A percentile compares a stretch with the other conserved stretches of the same genome.
Conservation (phyloP, 192 early-diverging fungal species). For the Entomortierella lignicola region DNA sequence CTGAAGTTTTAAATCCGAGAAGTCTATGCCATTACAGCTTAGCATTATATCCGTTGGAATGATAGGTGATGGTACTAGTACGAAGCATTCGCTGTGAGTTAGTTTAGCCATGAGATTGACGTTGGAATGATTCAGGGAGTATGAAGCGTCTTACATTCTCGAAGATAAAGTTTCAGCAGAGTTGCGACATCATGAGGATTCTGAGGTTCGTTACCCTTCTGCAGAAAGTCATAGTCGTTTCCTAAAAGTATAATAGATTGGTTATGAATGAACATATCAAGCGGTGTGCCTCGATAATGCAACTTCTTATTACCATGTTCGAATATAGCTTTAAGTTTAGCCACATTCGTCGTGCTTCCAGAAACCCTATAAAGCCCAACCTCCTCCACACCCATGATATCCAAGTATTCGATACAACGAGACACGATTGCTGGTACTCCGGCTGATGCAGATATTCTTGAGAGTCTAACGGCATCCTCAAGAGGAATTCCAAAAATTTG, state of each 20-base stretch:
- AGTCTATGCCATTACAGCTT: constrained; percentile 48
- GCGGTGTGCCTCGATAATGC: background rate
- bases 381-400: constrained; percentile 61
- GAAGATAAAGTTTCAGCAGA: constrained; percentile 65
- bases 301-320: constrained; percentile 42
- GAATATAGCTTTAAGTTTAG: constrained; percentile 44
- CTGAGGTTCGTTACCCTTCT: constrained; percentile 51
- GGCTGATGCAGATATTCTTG: constrained; percentile 26
- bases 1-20: constrained; percentile 25
- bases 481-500: constrained; percentile 42
- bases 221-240: constrained; percentile 62
- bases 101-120: background rate
- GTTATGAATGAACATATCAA: background rate
- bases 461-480: constrained; percentile 35
- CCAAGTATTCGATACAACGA: constrained; percentile 46
- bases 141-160: constrained; percentile 63
- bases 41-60: constrained; percentile 51
- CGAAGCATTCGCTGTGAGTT: background rate
- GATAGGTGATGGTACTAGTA: constrained; percentile 57
- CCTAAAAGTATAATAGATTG: constrained; percentile 5
- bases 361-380: constrained; percentile 61
- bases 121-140: background rate
- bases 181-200: constrained; percentile 68
- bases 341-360: constrained; percentile 46
- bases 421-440: constrained; percentile 47